These are phyloP conservation scores for Cordyceps pruinosa DNA, from an alignment of 2,329 filamentous ascomycete genomes.

Conservation along the genomic window DNA sequence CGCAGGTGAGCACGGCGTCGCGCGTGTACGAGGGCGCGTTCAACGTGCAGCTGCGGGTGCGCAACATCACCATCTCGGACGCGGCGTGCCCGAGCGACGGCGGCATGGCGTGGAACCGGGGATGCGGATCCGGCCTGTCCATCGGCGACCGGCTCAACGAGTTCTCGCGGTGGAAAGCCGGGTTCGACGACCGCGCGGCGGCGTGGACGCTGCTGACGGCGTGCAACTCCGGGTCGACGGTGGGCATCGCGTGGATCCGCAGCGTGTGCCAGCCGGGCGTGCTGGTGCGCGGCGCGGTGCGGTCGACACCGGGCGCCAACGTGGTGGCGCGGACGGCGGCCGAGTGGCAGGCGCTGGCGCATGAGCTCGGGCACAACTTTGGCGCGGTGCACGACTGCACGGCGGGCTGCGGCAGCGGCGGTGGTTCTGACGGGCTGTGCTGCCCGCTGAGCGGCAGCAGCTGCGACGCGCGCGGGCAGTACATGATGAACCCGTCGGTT, in stretches of 20 bases:
- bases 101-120: conserved; percentile 65
- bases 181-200: conserved; percentile 62
- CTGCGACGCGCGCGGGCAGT: conserved; percentile 65
- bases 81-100: conserved; percentile 58
- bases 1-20: conserved; percentile 77
- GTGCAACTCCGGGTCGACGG: conserved; percentile 68
- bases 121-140: conserved; percentile 50
- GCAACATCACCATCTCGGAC: conserved; percentile 69
- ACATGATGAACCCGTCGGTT: conserved; percentile 87
- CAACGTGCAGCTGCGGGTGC: conserved; percentile 79
- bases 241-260: conserved; percentile 82
- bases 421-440: conserved; percentile 43
- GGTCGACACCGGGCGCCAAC: conserved; percentile 55
- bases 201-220: conserved; percentile 79
- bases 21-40: conserved; percentile 77
- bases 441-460: conserved; percentile 60
- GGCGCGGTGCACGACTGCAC: conserved; percentile 86
- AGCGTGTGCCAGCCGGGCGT: conserved; percentile 60
- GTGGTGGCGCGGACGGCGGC: conserved; percentile 69
- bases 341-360: conserved; percentile 86
- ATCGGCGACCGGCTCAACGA: conserved; percentile 70
- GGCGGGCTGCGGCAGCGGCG: conserved; percentile 43
- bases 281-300: conserved; percentile 15
- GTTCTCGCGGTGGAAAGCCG: conserved; percentile 76
- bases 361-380: conserved; percentile 82